A percentile compares a stretch with the other conserved stretches of the same genome.
These are phyloP conservation scores for Boletus sensibilis DNA, from an alignment of 768 basidiomycete genomes.

Conservation along the genomic window DNA sequence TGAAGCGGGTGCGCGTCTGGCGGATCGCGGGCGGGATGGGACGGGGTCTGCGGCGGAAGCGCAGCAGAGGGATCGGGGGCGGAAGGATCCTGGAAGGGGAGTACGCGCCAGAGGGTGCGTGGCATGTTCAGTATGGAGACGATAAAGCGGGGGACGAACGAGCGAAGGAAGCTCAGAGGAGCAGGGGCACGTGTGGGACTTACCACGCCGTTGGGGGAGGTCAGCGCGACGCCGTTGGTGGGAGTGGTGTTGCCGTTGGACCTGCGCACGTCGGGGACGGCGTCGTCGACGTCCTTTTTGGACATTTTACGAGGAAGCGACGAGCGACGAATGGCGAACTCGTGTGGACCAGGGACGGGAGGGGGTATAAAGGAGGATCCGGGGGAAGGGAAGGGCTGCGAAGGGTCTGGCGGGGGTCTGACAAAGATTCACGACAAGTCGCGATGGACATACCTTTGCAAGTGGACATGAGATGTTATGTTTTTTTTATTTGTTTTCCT, in stretches of 20 bases:
- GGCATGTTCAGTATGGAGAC: constrained; percentile 31
- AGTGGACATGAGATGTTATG: background rate
- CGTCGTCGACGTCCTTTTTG: constrained; percentile 22
- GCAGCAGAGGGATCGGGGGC: constrained; percentile 38
- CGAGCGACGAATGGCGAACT: constrained; percentile 51
- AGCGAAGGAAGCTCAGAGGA: constrained; percentile 23
- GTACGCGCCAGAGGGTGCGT: constrained; percentile 26
- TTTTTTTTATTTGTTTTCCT: background rate
- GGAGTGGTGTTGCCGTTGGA: background rate
- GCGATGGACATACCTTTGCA: constrained; percentile 5
- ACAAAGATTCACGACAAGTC: background rate
- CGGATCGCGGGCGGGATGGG: constrained; percentile 34
- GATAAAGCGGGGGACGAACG: constrained; percentile 27
- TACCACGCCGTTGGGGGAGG: constrained; percentile 26
- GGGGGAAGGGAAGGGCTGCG: constrained; percentile 58
- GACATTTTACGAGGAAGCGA: constrained; percentile 29
- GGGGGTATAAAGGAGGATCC: constrained; percentile 68
- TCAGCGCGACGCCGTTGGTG: constrained; percentile 1
- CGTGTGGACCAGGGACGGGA: constrained; percentile 63
- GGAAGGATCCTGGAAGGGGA: constrained; percentile 34
- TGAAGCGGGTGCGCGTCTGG: constrained; percentile 9
- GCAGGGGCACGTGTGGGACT: constrained; percentile 24
- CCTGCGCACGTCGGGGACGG: background rate
- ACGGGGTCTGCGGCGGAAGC: background rate
- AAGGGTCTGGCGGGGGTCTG: constrained; percentile 34